A percentile compares a stretch with the other conserved stretches of the same genome.
These are phyloP conservation scores for Ophiorrhiza pumila DNA, from an alignment of 257 asterid genomes.

Conservation along the genomic window DNA sequence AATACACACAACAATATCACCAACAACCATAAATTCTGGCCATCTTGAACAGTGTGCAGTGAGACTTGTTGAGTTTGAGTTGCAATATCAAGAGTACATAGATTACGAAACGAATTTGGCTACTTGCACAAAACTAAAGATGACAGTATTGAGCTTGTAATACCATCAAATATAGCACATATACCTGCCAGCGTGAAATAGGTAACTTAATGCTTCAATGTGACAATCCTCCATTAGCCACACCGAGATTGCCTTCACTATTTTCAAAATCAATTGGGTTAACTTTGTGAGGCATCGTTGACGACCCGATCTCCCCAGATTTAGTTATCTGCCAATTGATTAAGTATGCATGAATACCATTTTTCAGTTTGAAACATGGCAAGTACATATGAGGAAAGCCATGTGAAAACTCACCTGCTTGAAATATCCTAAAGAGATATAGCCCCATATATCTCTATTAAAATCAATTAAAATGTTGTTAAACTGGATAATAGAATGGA, in stretches of 20 bases:
- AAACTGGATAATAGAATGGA: conserved; percentile 55
- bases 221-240: conserved; percentile 60
- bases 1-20: not conserved
- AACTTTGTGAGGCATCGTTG: conserved; percentile 93
- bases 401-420: conserved; percentile 49
- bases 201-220: conserved; percentile 76
- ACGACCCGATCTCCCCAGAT: conserved; percentile 81
- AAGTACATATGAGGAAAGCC: not conserved
- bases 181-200: conserved; percentile 89
- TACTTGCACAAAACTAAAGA: not conserved
- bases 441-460: conserved; percentile 75
- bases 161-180: conserved; percentile 14
- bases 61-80: too few species aligned
- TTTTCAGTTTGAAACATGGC: not conserved
- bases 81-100: not conserved
- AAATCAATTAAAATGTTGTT: conserved; percentile 73
- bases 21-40: not conserved
- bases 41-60: not conserved
- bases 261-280: conserved; percentile 89
- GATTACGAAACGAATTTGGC: not conserved
- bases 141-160: not conserved
- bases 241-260: conserved; percentile 76
- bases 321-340: conserved; percentile 57
- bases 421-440: conserved; percentile 70
- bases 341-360: not conserved